Conservation (phyloP, 2,329 filamentous ascomycete species). For the Mariannaea sp. region DNA sequence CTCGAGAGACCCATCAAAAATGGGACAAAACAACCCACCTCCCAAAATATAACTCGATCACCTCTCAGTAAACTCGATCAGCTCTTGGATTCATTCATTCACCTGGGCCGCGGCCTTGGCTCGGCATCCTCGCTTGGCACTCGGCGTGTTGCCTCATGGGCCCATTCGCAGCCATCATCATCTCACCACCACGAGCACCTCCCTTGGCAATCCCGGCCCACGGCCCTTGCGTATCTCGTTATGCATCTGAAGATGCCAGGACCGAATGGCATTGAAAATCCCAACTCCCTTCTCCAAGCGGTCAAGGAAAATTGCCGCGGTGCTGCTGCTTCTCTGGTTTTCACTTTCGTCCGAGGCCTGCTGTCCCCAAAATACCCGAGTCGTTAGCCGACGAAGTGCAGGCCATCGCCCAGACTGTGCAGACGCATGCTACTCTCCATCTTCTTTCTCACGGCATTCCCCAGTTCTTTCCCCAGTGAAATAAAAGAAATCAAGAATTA, state of each 20-base stretch:
- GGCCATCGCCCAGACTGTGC: not conserved
- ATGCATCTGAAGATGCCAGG: not conserved
- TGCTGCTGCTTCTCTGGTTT: too few species aligned
- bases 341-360: not conserved
- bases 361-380: not conserved
- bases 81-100: too few species aligned
- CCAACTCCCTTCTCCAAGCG: not conserved
- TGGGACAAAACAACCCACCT: too few species aligned
- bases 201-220: not conserved
- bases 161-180: slow-evolving; percentile 6
- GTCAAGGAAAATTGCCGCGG: too few species aligned
- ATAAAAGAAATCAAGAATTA: not conserved
- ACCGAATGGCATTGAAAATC: not conserved
- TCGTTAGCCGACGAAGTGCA: not conserved
- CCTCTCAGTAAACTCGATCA: too few species aligned
- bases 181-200: not conserved
- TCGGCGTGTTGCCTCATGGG: not conserved
- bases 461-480: not conserved
- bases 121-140: not conserved
- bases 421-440: not conserved
- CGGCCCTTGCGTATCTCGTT: not conserved
- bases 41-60: not conserved
- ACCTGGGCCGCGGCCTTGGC: not conserved
- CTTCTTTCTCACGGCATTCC: not conserved
- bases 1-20: too few species aligned